A percentile compares a stretch with the other conserved stretches of the same genome.
These are phyloP conservation scores for Pseudoneurospora amorphoporcata DNA, from an alignment of 495 filamentous ascomycete species.

Conservation along the genomic window DNA sequence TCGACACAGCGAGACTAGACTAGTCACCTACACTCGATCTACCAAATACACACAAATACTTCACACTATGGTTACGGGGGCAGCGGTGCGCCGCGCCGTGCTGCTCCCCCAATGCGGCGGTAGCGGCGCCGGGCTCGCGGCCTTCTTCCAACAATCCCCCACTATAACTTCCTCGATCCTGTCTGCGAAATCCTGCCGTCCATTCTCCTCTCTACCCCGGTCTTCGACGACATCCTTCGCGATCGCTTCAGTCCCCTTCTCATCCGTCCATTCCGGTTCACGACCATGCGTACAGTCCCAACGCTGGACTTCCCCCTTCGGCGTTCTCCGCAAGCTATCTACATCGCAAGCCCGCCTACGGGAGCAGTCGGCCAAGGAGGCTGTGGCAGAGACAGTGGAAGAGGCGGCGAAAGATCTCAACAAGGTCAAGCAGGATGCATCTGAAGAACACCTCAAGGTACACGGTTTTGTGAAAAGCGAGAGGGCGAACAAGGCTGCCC, in stretches of 20 bases:
- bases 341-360: slow-evolving; percentile 9
- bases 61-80: slow-evolving; percentile 24
- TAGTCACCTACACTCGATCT: background rate
- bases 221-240: background rate
- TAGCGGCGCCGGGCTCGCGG: slow-evolving; percentile 6
- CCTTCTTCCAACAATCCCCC: background rate
- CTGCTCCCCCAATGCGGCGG: slow-evolving; percentile 26
- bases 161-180: background rate
- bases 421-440: slow-evolving; percentile 7
- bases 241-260: background rate
- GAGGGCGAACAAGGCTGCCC: slow-evolving; percentile 75
- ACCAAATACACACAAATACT: background rate
- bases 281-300: background rate
- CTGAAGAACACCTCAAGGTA: slow-evolving; percentile 16
- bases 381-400: slow-evolving; percentile 4
- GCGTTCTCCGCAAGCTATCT: slow-evolving; percentile 20
- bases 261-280: background rate
- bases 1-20: slow-evolving; percentile 12
- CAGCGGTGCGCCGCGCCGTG: slow-evolving; percentile 22
- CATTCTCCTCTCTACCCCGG: slow-evolving; percentile 4
- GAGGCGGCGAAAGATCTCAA: slow-evolving; percentile 5
- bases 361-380: slow-evolving; percentile 5
- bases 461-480: slow-evolving; percentile 39
- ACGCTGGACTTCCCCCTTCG: slow-evolving; percentile 15
- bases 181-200: slow-evolving; percentile 1